Percentiles rank a stretch among this genome's conserved stretches.
Evolutionary conservation across 129 eudicot genomes (phyloP).

Genomic region (Saussurea involucrata): DNA sequence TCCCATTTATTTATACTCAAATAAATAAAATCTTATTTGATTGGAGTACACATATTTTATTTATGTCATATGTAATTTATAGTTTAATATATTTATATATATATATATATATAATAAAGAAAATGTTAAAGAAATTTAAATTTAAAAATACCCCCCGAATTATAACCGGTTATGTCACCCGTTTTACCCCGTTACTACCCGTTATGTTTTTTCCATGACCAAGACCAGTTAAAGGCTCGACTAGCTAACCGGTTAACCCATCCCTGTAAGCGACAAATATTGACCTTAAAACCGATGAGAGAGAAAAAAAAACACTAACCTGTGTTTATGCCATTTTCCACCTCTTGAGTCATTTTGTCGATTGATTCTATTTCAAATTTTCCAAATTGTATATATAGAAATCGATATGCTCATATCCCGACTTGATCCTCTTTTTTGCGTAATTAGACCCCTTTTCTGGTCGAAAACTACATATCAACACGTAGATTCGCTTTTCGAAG

Average conservation of each 20-base stretch:
- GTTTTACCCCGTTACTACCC: not conserved
- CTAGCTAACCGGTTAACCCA: not conserved
- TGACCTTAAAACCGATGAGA: not conserved
- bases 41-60: not conserved
- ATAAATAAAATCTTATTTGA: not conserved
- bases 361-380: not conserved
- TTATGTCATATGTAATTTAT: not conserved
- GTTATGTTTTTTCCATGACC: not conserved
- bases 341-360: constrained; percentile 20
- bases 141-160: no score
- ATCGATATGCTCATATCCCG: not conserved
- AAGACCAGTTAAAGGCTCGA: not conserved
- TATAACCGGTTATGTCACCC: no score
- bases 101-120: no score
- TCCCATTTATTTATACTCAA: not conserved
- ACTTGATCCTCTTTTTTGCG: not conserved
- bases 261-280: not conserved
- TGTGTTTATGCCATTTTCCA: not conserved
- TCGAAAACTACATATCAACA: not conserved
- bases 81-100: not conserved
- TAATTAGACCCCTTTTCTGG: not conserved
- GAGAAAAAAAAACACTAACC: not conserved
- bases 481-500: not conserved
- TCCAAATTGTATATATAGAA: not conserved
- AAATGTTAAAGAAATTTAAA: no score